Evolutionary conservation across 2,329 filamentous ascomycete genomes (phyloP).

Genomic region (Fusarium concolor): DNA sequence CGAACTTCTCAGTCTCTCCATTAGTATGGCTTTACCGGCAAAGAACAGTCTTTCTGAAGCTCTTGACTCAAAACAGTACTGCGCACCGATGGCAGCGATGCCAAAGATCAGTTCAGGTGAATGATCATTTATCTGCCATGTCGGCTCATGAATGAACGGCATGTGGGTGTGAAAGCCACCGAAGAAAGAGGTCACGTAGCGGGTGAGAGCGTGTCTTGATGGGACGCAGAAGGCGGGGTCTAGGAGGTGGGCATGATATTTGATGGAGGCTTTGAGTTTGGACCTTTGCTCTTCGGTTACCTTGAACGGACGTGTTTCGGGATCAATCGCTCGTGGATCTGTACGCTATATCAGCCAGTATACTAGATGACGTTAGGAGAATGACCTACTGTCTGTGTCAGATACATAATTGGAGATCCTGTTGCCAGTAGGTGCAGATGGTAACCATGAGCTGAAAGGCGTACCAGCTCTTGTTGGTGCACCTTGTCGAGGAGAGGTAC

Average conservation of each 20-base stretch:
- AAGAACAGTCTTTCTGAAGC: slow-evolving; percentile 51
- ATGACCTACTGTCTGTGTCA: slow-evolving; percentile 22
- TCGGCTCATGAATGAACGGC: slow-evolving; percentile 53
- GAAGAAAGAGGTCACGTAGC: slow-evolving; percentile 46
- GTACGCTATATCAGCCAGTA: background rate
- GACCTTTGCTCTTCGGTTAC: slow-evolving; percentile 52
- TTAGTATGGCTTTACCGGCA: slow-evolving; percentile 48
- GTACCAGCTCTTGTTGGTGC: slow-evolving; percentile 41
- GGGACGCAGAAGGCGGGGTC: slow-evolving; percentile 49
- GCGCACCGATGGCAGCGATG: slow-evolving; percentile 51
- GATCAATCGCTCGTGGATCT: slow-evolving; percentile 14
- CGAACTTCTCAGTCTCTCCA: slow-evolving; percentile 46
- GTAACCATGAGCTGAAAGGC: slow-evolving; percentile 54
- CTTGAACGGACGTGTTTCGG: slow-evolving; percentile 35
- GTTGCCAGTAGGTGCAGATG: slow-evolving; percentile 50
- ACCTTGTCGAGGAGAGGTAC: background rate
- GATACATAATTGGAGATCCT: slow-evolving; percentile 37
- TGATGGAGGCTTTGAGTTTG: slow-evolving; percentile 28
- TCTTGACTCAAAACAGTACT: slow-evolving; percentile 54
- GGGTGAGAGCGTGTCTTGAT: slow-evolving; percentile 52
- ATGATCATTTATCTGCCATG: slow-evolving; percentile 49
- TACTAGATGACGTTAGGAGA: background rate
- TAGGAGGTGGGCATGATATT: slow-evolving; percentile 33
- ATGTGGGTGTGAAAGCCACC: slow-evolving; percentile 54
- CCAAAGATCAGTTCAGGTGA: slow-evolving; percentile 51